These are phyloP conservation scores for Tephrocybe sp. DNA, from an alignment of 768 basidiomycete genomes.

Conservation along the genomic window DNA sequence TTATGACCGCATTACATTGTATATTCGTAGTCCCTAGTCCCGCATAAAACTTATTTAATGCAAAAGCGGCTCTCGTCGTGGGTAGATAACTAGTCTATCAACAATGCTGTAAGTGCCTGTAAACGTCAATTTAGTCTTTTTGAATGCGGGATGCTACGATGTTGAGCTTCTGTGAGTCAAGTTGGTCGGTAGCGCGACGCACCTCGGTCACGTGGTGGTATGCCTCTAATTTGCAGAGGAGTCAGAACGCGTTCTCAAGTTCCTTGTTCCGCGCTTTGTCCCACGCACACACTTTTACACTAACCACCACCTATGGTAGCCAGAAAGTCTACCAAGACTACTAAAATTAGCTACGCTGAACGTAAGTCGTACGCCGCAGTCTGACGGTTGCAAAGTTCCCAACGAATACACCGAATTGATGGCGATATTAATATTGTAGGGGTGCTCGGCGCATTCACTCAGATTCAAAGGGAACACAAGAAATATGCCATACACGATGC, in stretches of 20 bases:
- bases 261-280: not conserved
- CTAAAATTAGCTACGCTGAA: constrained; percentile 39
- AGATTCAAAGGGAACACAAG: constrained; percentile 43
- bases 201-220: constrained; percentile 9
- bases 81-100: too few relatives aligned
- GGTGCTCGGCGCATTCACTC: constrained; percentile 45
- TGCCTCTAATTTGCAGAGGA: constrained; percentile 2
- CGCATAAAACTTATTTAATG: not conserved
- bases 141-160: not conserved
- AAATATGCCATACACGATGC: constrained; percentile 45
- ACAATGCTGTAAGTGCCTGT: not conserved
- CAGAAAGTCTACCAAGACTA: constrained; percentile 26
- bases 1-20: not conserved
- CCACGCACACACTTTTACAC: not conserved
- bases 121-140: not conserved
- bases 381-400: not conserved
- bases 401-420: too few relatives aligned
- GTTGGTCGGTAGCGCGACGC: not conserved
- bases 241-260: constrained; percentile 4
- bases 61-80: too few relatives aligned
- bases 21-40: not conserved
- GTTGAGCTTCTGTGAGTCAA: not conserved
- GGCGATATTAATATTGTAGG: constrained; percentile 29
- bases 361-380: constrained; percentile 28
- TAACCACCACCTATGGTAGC: constrained; percentile 24